Evolutionary conservation across 148 eudicot species (phyloP), one percentile per base, ranked within the genome.

Genomic region (Persicaria tinctoria): DNA sequence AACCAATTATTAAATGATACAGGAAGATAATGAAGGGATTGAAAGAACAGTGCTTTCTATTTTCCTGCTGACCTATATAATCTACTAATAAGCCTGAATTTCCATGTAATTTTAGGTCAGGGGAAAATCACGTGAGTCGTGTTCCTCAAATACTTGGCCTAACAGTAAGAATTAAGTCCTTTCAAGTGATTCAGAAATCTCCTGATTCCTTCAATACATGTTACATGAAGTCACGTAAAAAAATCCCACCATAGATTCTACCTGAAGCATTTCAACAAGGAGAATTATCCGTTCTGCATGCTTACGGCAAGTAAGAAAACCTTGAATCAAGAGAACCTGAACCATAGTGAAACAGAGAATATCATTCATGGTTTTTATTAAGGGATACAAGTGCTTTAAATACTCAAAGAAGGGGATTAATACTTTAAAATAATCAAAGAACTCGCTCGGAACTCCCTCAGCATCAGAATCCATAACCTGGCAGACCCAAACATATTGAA

Each of bases 401-500:
- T 13, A 41, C 8, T 38, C 47, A 38, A 66, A 12, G 47, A 66
- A 11, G 70, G 47, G 70, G 16, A 78, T 75, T 75, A 74, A 66
- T 84, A 96, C 99, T 75, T 96, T 96, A 74, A 92, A 96, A 77
- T 96, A 96, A 85, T 96, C 97, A 76, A 96, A 96, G 74, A 96
- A 92, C 76, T 96, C 99, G 79, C 97, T 92, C 64, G 97, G 99
- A 77, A 92, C 83, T 56, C 99, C 97, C 82, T 96, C 99, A 56
- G 99, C 99, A 87, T 96, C 99, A 83, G 99, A 96, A 86, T 96
- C 99, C 99, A 96, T 96, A 79, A 96, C 97, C 99, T 96, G 82
- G 54, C 77, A 87, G 80, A 81, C 73, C 23, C 75, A 13, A 70
- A 75, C 46, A 50, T 20, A 49, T 70, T 66, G 46, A 73, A n/a